Evolutionary conservation across 2,329 filamentous ascomycete genomes (phyloP).

Genomic region (Curvularia spicifera): DNA sequence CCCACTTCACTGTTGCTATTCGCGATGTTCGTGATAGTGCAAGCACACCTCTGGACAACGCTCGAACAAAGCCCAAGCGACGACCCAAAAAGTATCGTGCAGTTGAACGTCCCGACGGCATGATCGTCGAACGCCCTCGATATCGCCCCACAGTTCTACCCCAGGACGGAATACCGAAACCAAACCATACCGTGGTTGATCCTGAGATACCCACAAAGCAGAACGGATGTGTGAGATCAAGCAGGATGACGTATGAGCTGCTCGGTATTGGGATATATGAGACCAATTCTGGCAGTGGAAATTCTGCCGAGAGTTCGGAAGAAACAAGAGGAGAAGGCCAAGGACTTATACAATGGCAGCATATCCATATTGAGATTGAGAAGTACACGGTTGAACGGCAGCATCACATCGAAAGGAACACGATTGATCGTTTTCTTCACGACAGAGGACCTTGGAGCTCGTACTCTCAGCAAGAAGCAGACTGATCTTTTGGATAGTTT

Average conservation of each 20-base stretch:
- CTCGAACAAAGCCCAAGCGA: constrained; percentile 7
- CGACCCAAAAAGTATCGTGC: constrained; percentile 19
- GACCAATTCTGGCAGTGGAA: constrained; percentile 4
- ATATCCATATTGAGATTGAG: background rate
- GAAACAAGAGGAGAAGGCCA: constrained; percentile 5
- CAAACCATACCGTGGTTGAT: constrained; percentile 5
- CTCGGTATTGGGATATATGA: background rate
- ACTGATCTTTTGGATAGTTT: background rate
- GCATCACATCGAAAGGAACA: background rate
- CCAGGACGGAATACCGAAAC: background rate
- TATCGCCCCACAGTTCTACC: constrained; percentile 16
- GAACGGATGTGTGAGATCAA: background rate
- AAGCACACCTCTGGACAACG: background rate
- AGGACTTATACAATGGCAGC: background rate
- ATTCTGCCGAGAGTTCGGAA: constrained; percentile 1
- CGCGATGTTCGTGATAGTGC: background rate
- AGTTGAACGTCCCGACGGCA: constrained; percentile 23
- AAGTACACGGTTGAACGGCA: background rate
- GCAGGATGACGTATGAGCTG: background rate
- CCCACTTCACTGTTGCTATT: background rate
- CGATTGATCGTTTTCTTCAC: constrained; percentile 21
- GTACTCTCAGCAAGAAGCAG: background rate
- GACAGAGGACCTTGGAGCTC: constrained; percentile 20
- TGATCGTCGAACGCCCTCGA: constrained; percentile 26
- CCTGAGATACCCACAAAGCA: background rate